Base-by-base conservation (phyloP, 1,284 basidiomycete species). In the Entoloma clypeatum region DNA sequence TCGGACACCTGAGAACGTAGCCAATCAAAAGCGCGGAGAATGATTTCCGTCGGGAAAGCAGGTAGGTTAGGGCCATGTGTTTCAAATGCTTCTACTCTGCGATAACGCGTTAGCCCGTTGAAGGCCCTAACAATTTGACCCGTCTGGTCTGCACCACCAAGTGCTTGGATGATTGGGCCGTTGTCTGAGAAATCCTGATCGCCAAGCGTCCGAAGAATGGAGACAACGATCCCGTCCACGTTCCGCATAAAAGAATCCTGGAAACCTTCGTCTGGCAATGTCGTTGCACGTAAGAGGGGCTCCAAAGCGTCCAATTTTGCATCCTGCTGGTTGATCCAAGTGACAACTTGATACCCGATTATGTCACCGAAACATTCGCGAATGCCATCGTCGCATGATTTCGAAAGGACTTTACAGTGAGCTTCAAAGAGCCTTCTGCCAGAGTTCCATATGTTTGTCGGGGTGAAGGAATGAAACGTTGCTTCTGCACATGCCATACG, bases 351-450 rank as follows among this genome's bases (percentile, higher is more conserved):
- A 48, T 77, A 72, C 0, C 81, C 86, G 22, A 89, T 65, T 34
- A 88, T 74, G 35, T 86, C 79, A 3, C 85, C 76, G 45, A 92
- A 81, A 54, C 84, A 89, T 38, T 74, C 70, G 13, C 61, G 64
- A 36, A 86, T 60, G 4, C 80, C 88, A 6, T 84, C 71, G 2
- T 57, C 52, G 5, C 58, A 43, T 1, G 70, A 63, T 47, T 73
- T 78, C 38, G 76, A 72, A 17, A 81, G 60, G n/a, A 77, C 68
- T 31, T 68, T 68, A 53, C 86, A 89, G 47, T 89, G 80, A n/a
- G 61, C 67, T 32, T 63, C 61, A 52, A 89, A 89, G 2, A 74
- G 59, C 8, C 61, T 63, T 22, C 63, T 61, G 4, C 77, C 78
- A 26, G 68, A 59, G 9, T 64, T 67, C 47, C 81, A 59, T 19